Evolutionary conservation across 441 rosid genomes (phyloP).

Genomic region (Jatropha podagrica): DNA sequence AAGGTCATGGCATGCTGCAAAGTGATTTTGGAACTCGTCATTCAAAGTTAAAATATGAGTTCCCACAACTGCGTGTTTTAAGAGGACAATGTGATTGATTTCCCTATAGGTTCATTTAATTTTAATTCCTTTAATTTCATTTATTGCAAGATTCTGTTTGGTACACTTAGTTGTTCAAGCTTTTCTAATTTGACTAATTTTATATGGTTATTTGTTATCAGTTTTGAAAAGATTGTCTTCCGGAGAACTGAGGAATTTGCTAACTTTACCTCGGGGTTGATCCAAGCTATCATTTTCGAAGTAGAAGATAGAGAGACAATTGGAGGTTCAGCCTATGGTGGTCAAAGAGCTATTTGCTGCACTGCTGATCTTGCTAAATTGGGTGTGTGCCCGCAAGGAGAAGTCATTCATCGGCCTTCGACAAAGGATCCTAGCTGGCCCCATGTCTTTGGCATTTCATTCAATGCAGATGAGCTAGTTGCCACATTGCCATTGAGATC

Average conservation of each 20-base stretch:
- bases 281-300: slow-evolving; percentile 81
- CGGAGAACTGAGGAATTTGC: slow-evolving; percentile 48
- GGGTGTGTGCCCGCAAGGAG: slow-evolving; percentile 79
- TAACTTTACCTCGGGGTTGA: slow-evolving; percentile 50
- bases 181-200: slow-evolving; percentile 10
- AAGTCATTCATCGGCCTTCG: slow-evolving; percentile 78
- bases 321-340: slow-evolving; percentile 98
- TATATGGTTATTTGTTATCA: slow-evolving; percentile 32
- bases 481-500: slow-evolving; percentile 51
- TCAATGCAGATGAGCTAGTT: slow-evolving; percentile 43
- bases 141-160: background rate
- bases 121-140: background rate
- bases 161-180: background rate
- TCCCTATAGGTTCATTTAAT: background rate
- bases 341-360: slow-evolving; percentile 96
- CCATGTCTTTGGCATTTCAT: slow-evolving; percentile 60
- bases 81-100: background rate
- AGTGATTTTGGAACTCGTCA: background rate
- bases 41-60: background rate
- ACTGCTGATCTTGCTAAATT: slow-evolving; percentile 87
- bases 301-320: slow-evolving; percentile 84
- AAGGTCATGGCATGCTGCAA: background rate
- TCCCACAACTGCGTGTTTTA: background rate
- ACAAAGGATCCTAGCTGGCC: slow-evolving; percentile 70
- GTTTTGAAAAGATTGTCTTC: slow-evolving; percentile 82